A percentile compares a stretch with the other conserved stretches of the same genome.
phyloP scores from a whole-genome alignment of 2,329 filamentous ascomycete genomes.

The Raffaelea deltoideospora region DNA sequence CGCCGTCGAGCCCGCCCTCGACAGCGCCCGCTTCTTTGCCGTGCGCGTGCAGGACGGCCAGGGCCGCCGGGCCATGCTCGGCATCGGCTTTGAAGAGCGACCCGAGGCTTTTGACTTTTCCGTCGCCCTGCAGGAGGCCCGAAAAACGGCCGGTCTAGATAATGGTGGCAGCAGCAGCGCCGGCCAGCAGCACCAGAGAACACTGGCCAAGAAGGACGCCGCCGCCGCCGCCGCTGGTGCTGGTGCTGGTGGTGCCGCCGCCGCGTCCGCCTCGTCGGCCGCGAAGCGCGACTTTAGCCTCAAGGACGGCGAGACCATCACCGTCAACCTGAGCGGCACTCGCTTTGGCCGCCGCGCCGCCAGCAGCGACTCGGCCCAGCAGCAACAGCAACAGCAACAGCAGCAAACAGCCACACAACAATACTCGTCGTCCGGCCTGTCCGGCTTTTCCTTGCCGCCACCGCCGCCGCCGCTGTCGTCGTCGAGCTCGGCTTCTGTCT shows the following conservation, averaged over 20 bases:
- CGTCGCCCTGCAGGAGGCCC: constrained; percentile 63
- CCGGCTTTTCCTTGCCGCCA: constrained; percentile 59
- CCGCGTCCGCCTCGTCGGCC: constrained; percentile 15
- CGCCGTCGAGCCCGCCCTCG: constrained; percentile 62
- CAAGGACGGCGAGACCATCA: constrained; percentile 83
- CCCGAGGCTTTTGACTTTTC: constrained; percentile 77
- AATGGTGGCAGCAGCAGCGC: constrained; percentile 42
- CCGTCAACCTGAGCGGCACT: constrained; percentile 58
- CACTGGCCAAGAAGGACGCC: too few species aligned
- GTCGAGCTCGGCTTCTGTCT: constrained; percentile 8
- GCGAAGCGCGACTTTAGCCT: constrained; percentile 65
- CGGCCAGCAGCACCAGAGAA: constrained; percentile 31
- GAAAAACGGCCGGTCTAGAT: constrained; percentile 54
- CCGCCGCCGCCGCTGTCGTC: constrained; percentile 36
- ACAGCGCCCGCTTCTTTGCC: constrained; percentile 75
- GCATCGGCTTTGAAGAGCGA: constrained; percentile 77
- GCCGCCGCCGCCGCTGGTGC: background rate
- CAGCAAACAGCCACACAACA: constrained; percentile 8
- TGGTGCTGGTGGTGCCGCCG: background rate
- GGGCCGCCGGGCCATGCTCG: constrained; percentile 63
- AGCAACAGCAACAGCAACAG: constrained; percentile 7
- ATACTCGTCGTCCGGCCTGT: constrained; percentile 18
- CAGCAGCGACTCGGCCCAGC: constrained; percentile 14
- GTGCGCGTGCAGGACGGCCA: constrained; percentile 62
- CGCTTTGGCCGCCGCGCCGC: constrained; percentile 33